phyloP scores from a whole-genome alignment of 164 flowering plant genomes.

The grape (Vitis vinifera) region DNA sequence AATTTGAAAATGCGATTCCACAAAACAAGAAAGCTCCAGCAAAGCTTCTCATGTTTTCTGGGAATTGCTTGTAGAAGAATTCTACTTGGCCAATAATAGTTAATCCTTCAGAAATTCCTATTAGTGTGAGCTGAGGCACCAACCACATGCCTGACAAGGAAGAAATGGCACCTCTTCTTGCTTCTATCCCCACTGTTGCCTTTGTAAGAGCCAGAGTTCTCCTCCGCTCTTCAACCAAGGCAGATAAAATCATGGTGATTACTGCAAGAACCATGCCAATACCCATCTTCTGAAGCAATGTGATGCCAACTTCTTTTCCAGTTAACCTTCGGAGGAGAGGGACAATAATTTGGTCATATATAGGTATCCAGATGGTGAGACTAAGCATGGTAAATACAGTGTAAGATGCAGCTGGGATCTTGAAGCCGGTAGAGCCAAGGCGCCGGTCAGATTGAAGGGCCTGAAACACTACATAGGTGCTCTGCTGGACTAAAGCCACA shows the following conservation, averaged over 20 bases:
- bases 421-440: constrained; percentile 31
- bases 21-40: constrained; percentile 43
- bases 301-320: constrained; percentile 48
- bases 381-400: constrained; percentile 44
- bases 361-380: constrained; percentile 59
- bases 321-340: constrained; percentile 37
- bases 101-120: constrained; percentile 62
- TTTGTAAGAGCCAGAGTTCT: constrained; percentile 27
- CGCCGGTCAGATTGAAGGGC: constrained; percentile 57
- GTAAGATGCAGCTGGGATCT: constrained; percentile 57
- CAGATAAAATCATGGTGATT: constrained; percentile 38
- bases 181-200: constrained; percentile 25
- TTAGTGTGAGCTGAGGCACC: constrained; percentile 42
- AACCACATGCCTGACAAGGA: constrained; percentile 59
- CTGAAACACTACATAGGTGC: constrained; percentile 46
- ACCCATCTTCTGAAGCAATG: constrained; percentile 59
- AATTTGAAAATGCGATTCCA: constrained; percentile 45
- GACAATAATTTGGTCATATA: constrained; percentile 58
- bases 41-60: constrained; percentile 72
- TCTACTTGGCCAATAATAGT: constrained; percentile 43
- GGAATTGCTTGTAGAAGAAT: constrained; percentile 69
- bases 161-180: constrained; percentile 33
- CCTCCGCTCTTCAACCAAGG: constrained; percentile 41
- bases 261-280: constrained; percentile 43
- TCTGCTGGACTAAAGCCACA: constrained; percentile 33